Conservation (phyloP, 2,329 filamentous ascomycete species). For the Myotisia sp. region DNA sequence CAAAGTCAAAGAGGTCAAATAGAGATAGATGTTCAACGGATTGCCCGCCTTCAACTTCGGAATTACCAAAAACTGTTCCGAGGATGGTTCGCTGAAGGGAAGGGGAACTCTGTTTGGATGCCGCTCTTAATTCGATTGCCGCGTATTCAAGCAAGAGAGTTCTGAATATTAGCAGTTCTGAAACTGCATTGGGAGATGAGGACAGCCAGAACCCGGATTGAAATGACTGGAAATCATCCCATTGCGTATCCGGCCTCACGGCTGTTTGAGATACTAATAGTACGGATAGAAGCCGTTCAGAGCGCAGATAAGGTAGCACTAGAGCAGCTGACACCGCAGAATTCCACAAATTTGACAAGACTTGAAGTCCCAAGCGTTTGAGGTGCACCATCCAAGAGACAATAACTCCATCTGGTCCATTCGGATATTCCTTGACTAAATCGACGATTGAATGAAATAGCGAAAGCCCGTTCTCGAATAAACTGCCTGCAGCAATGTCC, state of each 20-base stretch:
- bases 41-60: slow-evolving; percentile 52
- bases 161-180: slow-evolving; percentile 64
- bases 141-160: slow-evolving; percentile 72
- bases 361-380: slow-evolving; percentile 54
- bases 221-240: slow-evolving; percentile 53
- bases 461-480: slow-evolving; percentile 55
- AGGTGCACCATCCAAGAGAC: slow-evolving; percentile 55
- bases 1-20: slow-evolving; percentile 88
- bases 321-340: slow-evolving; percentile 63
- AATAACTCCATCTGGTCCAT: slow-evolving; percentile 46
- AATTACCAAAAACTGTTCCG: slow-evolving; percentile 56
- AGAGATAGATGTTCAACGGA: slow-evolving; percentile 57
- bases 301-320: slow-evolving; percentile 64
- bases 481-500: slow-evolving; percentile 50
- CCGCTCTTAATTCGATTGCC: slow-evolving; percentile 66
- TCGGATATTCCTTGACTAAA: slow-evolving; percentile 56
- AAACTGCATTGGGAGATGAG: slow-evolving; percentile 52
- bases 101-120: slow-evolving; percentile 55
- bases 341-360: slow-evolving; percentile 70
- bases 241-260: slow-evolving; percentile 54
- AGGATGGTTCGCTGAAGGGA: slow-evolving; percentile 54
- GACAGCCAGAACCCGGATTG: slow-evolving; percentile 55
- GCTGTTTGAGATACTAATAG: slow-evolving; percentile 57
- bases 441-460: slow-evolving; percentile 71
- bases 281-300: slow-evolving; percentile 64